phyloP scores from a whole-genome alignment of 305 asterid species.

The Fraxinus greggii region DNA sequence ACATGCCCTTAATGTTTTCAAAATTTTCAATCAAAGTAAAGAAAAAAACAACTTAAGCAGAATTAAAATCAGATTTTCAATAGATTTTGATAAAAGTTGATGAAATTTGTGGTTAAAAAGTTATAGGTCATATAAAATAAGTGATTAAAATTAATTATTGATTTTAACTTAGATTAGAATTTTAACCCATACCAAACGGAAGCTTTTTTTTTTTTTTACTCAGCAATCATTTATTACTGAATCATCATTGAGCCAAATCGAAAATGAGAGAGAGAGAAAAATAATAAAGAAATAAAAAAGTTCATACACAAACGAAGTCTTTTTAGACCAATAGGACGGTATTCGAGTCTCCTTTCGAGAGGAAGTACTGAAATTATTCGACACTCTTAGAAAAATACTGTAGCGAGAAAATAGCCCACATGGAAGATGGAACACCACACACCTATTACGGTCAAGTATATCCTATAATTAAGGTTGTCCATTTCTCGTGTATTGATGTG shows the following conservation, averaged over 20 bases:
- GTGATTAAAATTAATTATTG: too few relatives aligned
- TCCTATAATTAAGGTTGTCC: neutral
- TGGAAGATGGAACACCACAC: neutral
- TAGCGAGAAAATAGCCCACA: neutral
- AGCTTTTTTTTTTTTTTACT: neutral
- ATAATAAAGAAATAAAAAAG: too few relatives aligned
- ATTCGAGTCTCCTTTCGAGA: neutral
- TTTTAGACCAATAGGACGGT: neutral
- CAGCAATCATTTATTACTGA: neutral
- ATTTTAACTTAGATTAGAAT: too few relatives aligned
- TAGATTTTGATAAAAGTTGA: too few relatives aligned
- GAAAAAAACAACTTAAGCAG: neutral
- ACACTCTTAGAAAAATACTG: neutral
- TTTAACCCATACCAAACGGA: too few relatives aligned
- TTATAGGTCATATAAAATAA: too few relatives aligned
- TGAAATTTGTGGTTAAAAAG: too few relatives aligned
- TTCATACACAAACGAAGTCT: neutral
- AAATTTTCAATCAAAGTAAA: neutral
- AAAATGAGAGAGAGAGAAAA: neutral
- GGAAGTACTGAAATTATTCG: neutral
- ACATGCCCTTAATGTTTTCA: neutral
- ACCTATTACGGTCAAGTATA: neutral
- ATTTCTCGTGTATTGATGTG: neutral
- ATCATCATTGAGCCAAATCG: neutral
- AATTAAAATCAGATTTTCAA: too few relatives aligned